phyloP scores from a whole-genome alignment of 2,329 filamentous ascomycete genomes.

The Botrytis tulipae region DNA sequence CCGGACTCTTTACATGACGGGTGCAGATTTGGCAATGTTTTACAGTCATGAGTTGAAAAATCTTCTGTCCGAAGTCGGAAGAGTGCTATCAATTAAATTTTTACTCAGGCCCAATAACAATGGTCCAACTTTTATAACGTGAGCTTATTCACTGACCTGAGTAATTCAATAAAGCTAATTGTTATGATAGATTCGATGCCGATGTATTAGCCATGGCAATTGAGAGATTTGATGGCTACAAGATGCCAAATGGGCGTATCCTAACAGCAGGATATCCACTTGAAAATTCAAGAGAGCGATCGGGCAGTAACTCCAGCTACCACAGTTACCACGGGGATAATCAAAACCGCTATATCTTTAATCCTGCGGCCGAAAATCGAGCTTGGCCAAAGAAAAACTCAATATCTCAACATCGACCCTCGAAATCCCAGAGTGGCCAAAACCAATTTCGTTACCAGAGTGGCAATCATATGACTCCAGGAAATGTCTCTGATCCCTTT shows the following conservation, averaged over 20 bases:
- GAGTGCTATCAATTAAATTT: slow-evolving; percentile 30
- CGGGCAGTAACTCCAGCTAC: slow-evolving; percentile 22
- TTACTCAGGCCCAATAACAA: background rate
- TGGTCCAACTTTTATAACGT: slow-evolving; percentile 29
- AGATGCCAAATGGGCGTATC: background rate
- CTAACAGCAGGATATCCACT: slow-evolving; percentile 16
- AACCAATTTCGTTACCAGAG: background rate
- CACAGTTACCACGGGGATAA: slow-evolving; percentile 7
- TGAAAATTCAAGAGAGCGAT: slow-evolving; percentile 18
- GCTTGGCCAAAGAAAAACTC: slow-evolving; percentile 5
- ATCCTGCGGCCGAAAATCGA: background rate
- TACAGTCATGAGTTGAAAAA: slow-evolving; percentile 26
- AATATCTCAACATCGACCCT: slow-evolving; percentile 16
- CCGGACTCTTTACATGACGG: slow-evolving; percentile 26
- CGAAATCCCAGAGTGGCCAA: slow-evolving; percentile 16
- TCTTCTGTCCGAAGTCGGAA: slow-evolving; percentile 29
- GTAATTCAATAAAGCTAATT: background rate
- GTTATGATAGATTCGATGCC: slow-evolving; percentile 7
- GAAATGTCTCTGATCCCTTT: background rate
- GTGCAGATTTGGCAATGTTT: slow-evolving; percentile 23
- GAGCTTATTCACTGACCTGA: slow-evolving; percentile 17
- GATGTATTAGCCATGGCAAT: slow-evolving; percentile 12
- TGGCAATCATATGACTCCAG: background rate
- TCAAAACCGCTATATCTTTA: background rate
- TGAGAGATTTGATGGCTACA: slow-evolving; percentile 15